phyloP scores from a whole-genome alignment of 441 rosid genomes.

The Pelargonium citronellum region DNA sequence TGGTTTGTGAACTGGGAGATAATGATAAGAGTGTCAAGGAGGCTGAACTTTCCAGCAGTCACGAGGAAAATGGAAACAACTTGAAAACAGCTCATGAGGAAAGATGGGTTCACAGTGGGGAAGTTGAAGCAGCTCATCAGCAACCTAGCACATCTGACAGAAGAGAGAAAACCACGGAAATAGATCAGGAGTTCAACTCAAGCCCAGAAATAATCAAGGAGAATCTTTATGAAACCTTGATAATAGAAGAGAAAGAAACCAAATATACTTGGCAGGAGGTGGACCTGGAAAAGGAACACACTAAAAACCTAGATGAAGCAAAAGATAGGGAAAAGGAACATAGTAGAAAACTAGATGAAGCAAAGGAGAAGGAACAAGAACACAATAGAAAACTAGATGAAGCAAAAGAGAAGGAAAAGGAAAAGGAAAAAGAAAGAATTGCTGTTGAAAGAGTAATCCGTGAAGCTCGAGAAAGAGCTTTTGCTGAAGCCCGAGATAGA shows the following conservation, averaged over 20 bases:
- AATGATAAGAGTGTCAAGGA: constrained; percentile 33
- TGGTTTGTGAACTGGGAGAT: constrained; percentile 37
- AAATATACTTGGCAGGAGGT: constrained; percentile 37
- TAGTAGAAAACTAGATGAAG: neutral
- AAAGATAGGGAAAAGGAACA: constrained; percentile 35
- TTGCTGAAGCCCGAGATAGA: constrained; percentile 80
- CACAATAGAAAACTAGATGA: constrained; percentile 34
- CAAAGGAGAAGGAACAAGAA: constrained; percentile 27
- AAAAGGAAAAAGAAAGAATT: constrained; percentile 48
- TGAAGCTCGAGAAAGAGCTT: constrained; percentile 94
- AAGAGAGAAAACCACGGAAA: constrained; percentile 24
- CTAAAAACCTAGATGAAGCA: constrained; percentile 33
- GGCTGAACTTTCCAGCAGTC: constrained; percentile 22
- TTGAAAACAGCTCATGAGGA: constrained; percentile 24
- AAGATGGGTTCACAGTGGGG: constrained; percentile 21
- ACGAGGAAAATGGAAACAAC: constrained; percentile 20
- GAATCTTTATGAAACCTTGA: constrained; percentile 29
- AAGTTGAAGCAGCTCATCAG: constrained; percentile 16
- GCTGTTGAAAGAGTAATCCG: constrained; percentile 91
- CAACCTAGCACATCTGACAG: constrained; percentile 21
- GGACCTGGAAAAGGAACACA: constrained; percentile 32
- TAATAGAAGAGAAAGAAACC: constrained; percentile 39
- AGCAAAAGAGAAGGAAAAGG: constrained; percentile 35
- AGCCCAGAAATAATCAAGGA: constrained; percentile 32
- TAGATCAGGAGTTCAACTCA: constrained; percentile 28